phyloP scores from a whole-genome alignment of 1,284 basidiomycete genomes.

The Exsudoporus floridanus region DNA sequence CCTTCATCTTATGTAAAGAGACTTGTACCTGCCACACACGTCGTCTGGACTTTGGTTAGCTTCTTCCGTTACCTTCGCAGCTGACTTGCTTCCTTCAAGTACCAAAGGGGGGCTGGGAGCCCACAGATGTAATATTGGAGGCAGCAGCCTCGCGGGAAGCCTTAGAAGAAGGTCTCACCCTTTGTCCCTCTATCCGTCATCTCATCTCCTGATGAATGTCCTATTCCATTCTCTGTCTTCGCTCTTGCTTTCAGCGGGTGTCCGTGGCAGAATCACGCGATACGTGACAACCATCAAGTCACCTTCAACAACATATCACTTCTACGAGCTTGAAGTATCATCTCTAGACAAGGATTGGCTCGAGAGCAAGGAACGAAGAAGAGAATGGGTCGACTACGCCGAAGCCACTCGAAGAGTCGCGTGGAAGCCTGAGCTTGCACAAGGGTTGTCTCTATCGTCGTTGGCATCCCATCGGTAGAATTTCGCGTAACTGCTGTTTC shows the following conservation, averaged over 20 bases:
- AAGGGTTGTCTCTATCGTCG: slow-evolving; percentile 67
- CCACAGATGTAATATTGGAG: slow-evolving; percentile 73
- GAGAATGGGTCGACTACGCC: slow-evolving; percentile 83
- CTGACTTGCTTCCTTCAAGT: slow-evolving; percentile 45
- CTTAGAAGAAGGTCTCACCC: slow-evolving; percentile 88
- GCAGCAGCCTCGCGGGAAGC: slow-evolving; percentile 84
- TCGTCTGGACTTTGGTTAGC: slow-evolving; percentile 8
- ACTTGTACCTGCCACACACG: slow-evolving; percentile 7
- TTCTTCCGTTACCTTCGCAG: slow-evolving; percentile 4
- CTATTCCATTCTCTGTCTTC: slow-evolving; percentile 43
- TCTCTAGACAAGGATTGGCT: slow-evolving; percentile 74
- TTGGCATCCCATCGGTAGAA: slow-evolving; percentile 51
- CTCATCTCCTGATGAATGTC: slow-evolving; percentile 62
- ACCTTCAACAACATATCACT: slow-evolving; percentile 77
- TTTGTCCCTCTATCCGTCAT: slow-evolving; percentile 74
- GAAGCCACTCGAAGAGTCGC: slow-evolving; percentile 70
- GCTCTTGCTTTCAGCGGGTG: slow-evolving; percentile 60
- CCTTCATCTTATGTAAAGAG: slow-evolving; percentile 1
- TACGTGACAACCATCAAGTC: slow-evolving; percentile 76
- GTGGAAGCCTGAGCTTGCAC: slow-evolving; percentile 78
- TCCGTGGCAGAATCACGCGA: slow-evolving; percentile 74
- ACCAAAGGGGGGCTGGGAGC: slow-evolving; percentile 85
- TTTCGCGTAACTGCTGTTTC: slow-evolving; percentile 2
- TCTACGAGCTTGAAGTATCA: slow-evolving; percentile 80
- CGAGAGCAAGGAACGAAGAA: slow-evolving; percentile 68